These are phyloP conservation scores for Abrus precatorius DNA, from an alignment of 306 rosid species.

Conservation along the genomic window DNA sequence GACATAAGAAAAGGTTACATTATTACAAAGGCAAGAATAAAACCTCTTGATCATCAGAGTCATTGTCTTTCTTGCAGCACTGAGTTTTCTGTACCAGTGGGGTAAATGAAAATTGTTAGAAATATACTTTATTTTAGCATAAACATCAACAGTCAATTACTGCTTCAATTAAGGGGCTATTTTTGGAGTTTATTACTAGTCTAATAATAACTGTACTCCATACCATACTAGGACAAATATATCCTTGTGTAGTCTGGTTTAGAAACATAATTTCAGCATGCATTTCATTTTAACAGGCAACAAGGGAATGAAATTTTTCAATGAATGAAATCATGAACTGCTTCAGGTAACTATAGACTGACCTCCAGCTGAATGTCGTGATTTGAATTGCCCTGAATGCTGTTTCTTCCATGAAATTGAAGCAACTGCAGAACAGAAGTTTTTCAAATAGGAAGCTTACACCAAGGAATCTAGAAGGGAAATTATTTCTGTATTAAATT, in stretches of 20 bases:
- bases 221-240: conserved; percentile 30
- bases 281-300: conserved; percentile 5
- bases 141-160: conserved; percentile 17
- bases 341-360: conserved; percentile 45
- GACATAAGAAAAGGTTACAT: neutral
- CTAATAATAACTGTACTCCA: neutral
- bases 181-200: conserved; percentile 10
- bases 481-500: conserved; percentile 32
- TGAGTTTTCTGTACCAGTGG: conserved; percentile 55
- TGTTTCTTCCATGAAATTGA: conserved; percentile 73
- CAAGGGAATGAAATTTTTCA: conserved; percentile 19
- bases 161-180: neutral
- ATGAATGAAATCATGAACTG: conserved; percentile 34
- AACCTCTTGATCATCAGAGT: conserved; percentile 63
- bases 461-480: conserved; percentile 41
- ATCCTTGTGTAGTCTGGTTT: conserved; percentile 20
- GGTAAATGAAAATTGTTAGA: conserved; percentile 40
- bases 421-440: conserved; percentile 67
- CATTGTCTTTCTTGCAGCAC: conserved; percentile 54
- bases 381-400: conserved; percentile 52
- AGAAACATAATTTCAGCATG: conserved; percentile 26
- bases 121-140: neutral
- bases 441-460: conserved; percentile 25
- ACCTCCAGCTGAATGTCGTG: conserved; percentile 67
- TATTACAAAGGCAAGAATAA: conserved; percentile 39